These are phyloP conservation scores for Beauveria australis DNA, from an alignment of 2,329 filamentous ascomycete genomes.

Conservation along the genomic window DNA sequence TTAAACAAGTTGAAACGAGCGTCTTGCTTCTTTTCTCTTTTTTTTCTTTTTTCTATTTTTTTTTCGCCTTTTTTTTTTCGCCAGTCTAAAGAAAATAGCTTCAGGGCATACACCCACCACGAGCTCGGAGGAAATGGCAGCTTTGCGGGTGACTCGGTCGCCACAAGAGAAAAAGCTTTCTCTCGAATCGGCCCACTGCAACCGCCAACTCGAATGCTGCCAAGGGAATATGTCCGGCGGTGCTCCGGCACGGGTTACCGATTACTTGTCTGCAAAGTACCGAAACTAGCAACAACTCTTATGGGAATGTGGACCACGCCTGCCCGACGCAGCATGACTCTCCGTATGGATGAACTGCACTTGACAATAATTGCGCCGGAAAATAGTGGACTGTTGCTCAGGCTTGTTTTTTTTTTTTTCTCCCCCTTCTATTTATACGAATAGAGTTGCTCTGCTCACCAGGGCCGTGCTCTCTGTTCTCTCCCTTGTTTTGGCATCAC, in stretches of 20 bases:
- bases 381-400: constrained; percentile 5
- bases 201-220: not conserved
- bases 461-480: not conserved
- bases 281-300: constrained; percentile 1
- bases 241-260: constrained; percentile 2
- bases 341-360: not conserved
- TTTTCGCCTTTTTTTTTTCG: no score
- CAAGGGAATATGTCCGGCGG: not conserved
- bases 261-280: constrained; percentile 2
- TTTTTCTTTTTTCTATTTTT: no score
- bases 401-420: not conserved
- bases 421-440: not conserved
- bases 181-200: constrained; percentile 4
- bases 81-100: no score
- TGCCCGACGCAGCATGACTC: not conserved
- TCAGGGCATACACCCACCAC: no score
- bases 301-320: not conserved
- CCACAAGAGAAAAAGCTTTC: not conserved
- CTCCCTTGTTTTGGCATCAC: not conserved
- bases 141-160: not conserved
- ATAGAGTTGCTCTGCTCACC: not conserved
- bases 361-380: constrained; percentile 3
- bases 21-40: no score
- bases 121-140: not conserved
- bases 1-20: no score